Base-by-base conservation (phyloP, 306 rosid genomes). In the Dalbergia cultrata region DNA sequence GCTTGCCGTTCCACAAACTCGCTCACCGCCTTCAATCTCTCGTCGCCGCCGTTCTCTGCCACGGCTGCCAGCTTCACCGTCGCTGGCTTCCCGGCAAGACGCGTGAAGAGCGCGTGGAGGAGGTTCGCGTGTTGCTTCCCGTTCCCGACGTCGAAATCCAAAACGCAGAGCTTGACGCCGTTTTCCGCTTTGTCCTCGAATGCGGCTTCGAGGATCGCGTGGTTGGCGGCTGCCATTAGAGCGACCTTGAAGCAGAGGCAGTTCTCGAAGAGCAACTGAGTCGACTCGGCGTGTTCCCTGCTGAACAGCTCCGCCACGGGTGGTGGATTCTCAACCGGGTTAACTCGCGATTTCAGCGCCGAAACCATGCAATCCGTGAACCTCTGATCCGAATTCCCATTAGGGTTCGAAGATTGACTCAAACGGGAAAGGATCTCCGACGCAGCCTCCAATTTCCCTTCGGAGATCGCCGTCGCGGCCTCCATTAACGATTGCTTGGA, bases 71-170 rank as follows among this genome's bases (percentile, higher is more conserved):
- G 87, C 80, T 78, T 86, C 65, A 92, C 76, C 37, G 43, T 6
- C 18, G 69, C 44, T 0, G 82, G 37, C 59, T 57, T 74, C 0
- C 84, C 89, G 5, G 77, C 81, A 64, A 19, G 84, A 13, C 86
- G 89, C 58, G 45, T 18, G 6, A 75, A 14, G 10, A 92, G 90
- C 70, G 39, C 81, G 74, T 56, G 88, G 5, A 92, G 78, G 8
- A 92, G 93, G n/a, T 66, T 66, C 47, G n/a, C 47, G 57, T 89
- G 90, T 72, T 90, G 95, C 2, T 54, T 76, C 0, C 92, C 97
- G 19, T 88, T 70, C 0, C 95, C 95, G 52, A 92, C 84, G 19
- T 90, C 92, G 33, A 92, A 92, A 85, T 92, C 97, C 5, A 92
- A 68, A 4, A 92, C 91, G 65, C 87, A 92, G 2, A 92, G 52